phyloP scores from a whole-genome alignment of 2,329 filamentous ascomycete genomes.

The Colletotrichum tofieldiae region DNA sequence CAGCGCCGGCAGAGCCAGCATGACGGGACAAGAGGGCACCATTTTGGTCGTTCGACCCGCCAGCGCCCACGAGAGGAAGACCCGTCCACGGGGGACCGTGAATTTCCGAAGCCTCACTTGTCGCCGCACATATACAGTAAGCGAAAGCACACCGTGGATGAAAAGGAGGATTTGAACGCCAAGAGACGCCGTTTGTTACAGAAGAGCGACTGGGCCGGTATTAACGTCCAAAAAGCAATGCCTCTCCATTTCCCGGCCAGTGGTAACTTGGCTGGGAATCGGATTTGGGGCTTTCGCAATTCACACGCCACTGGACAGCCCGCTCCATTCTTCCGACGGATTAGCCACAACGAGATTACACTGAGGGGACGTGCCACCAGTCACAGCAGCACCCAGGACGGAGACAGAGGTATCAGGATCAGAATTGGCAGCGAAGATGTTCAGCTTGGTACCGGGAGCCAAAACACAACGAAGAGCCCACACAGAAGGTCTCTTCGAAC shows the following conservation, averaged over 20 bases:
- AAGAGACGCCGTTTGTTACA: constrained; percentile 43
- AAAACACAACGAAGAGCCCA: not conserved
- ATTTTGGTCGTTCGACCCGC: no score
- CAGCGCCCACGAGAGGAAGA: not conserved
- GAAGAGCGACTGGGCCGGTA: constrained; percentile 50
- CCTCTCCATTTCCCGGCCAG: constrained; percentile 24
- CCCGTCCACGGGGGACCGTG: not conserved
- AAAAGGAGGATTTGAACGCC: constrained; percentile 18
- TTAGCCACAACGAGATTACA: not conserved
- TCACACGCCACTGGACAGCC: not conserved
- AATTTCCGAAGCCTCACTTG: not conserved
- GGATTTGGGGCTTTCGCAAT: constrained; percentile 38
- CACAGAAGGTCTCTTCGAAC: constrained; percentile 3
- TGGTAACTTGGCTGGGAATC: not conserved
- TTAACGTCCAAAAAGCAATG: constrained; percentile 51
- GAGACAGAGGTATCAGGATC: constrained; percentile 26
- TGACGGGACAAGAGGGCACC: no score
- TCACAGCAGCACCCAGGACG: not conserved
- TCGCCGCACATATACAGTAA: not conserved
- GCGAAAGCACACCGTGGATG: not conserved
- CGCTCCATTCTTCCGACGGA: not conserved
- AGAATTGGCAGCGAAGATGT: constrained; percentile 41
- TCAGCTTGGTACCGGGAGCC: constrained; percentile 4
- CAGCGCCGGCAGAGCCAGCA: constrained; percentile 44
- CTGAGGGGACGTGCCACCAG: not conserved